phyloP scores from a whole-genome alignment of 2,329 filamentous ascomycete genomes.

The Atkinsonella hypoxylon region DNA sequence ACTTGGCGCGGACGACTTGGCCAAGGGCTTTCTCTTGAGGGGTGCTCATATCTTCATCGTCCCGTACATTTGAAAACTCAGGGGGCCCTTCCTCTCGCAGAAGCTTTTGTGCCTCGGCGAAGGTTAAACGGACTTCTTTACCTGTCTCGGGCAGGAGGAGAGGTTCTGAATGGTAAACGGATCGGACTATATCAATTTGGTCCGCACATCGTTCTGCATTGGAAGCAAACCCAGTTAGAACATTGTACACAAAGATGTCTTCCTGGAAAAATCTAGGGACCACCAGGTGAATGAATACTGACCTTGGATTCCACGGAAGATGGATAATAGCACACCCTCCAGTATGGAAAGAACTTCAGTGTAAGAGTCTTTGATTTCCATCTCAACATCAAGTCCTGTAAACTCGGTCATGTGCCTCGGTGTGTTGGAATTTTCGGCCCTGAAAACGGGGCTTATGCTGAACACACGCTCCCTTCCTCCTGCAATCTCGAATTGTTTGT shows the following conservation, averaged over 20 bases:
- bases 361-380: conserved; percentile 74
- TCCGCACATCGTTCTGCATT: conserved; percentile 45
- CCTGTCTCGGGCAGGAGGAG: conserved; percentile 65
- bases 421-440: conserved; percentile 78
- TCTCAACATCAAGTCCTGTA: conserved; percentile 79
- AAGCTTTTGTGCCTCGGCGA: conserved; percentile 66
- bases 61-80: conserved; percentile 54
- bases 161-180: conserved; percentile 64
- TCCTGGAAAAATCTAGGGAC: neutral
- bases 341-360: conserved; percentile 61
- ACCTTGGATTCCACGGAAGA: conserved; percentile 60
- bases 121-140: conserved; percentile 65
- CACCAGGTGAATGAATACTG: conserved; percentile 6
- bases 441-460: conserved; percentile 70
- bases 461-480: conserved; percentile 67
- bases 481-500: conserved; percentile 79
- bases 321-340: conserved; percentile 63
- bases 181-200: conserved; percentile 60
- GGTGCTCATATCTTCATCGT: conserved; percentile 70
- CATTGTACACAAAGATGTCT: neutral
- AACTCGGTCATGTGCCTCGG: conserved; percentile 80
- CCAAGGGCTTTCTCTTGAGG: conserved; percentile 85
- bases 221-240: conserved; percentile 5
- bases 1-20: conserved; percentile 74
- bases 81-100: conserved; percentile 60